Percentiles rank a stretch among this genome's conserved stretches.
These are phyloP conservation scores for Physcia stellaris DNA, from an alignment of 495 filamentous ascomycete species.

Conservation along the genomic window DNA sequence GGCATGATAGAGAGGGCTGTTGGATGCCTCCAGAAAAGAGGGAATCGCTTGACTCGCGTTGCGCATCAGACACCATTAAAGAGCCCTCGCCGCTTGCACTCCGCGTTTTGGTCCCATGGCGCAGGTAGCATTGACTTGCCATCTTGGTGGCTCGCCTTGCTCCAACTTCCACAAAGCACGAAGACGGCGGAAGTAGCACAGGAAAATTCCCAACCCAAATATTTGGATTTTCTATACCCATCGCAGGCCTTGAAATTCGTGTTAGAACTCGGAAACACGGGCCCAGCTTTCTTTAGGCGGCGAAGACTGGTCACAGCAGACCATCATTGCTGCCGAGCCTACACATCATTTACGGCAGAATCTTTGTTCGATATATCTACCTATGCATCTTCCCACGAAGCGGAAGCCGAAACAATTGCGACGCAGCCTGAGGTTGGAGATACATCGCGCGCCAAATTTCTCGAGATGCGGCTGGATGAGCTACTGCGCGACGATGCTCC, in stretches of 20 bases:
- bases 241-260: constrained; percentile 34
- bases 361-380: too few species aligned
- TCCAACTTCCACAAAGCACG: constrained; percentile 12
- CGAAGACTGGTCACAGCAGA: constrained; percentile 11
- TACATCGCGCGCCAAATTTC: too few species aligned
- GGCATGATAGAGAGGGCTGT: constrained; percentile 78
- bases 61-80: constrained; percentile 37
- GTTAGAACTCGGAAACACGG: constrained; percentile 13
- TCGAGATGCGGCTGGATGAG: background rate
- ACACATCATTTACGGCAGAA: constrained; percentile 18
- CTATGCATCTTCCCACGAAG: too few species aligned
- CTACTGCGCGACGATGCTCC: constrained; percentile 12
- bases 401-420: too few species aligned
- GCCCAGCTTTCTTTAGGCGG: constrained; percentile 8
- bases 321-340: constrained; percentile 18
- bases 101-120: constrained; percentile 54
- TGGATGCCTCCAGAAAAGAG: constrained; percentile 64
- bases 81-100: constrained; percentile 46
- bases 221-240: constrained; percentile 56
- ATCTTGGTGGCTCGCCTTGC: constrained; percentile 27
- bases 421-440: too few species aligned
- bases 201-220: too few species aligned
- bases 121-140: constrained; percentile 42
- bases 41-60: constrained; percentile 54
- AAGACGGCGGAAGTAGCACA: too few species aligned